Percentiles rank a stretch among this genome's conserved stretches.
These are phyloP conservation scores for Paxillus involutus DNA, from an alignment of 768 basidiomycete genomes.

Conservation along the genomic window DNA sequence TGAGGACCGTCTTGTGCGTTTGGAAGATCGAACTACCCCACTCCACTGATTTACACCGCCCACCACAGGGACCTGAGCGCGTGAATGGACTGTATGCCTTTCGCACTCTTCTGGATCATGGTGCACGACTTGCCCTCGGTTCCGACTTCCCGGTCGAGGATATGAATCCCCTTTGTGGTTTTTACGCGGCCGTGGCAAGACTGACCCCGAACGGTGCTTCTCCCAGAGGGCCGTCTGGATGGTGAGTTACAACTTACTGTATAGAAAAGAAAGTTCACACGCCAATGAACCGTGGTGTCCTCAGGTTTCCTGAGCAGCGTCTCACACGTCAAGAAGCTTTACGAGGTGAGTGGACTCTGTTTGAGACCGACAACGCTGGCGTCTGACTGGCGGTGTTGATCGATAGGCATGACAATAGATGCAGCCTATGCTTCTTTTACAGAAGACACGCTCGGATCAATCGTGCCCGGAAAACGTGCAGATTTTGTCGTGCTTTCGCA, in stretches of 20 bases:
- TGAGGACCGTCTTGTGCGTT: conserved; percentile 70
- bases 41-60: background rate
- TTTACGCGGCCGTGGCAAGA: conserved; percentile 87
- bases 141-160: conserved; percentile 91
- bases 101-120: conserved; percentile 63
- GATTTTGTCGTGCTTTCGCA: conserved; percentile 85
- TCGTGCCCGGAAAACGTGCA: conserved; percentile 75
- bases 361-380: background rate
- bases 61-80: conserved; percentile 69
- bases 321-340: conserved; percentile 77
- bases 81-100: conserved; percentile 89
- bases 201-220: conserved; percentile 67
- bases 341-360: conserved; percentile 44
- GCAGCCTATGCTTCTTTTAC: conserved; percentile 87
- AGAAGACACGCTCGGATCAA: conserved; percentile 70
- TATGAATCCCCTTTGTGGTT: conserved; percentile 80
- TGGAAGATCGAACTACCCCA: background rate
- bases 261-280: background rate
- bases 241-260: conserved; percentile 45
- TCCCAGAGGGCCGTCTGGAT: conserved; percentile 81
- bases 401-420: conserved; percentile 82
- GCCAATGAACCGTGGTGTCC: background rate
- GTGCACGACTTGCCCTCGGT: conserved; percentile 73
- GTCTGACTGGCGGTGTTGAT: background rate
- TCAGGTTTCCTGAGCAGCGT: conserved; percentile 81